Evolutionary conservation across 2,329 filamentous ascomycete species (phyloP).

Genomic region (Penicillium sp.): DNA sequence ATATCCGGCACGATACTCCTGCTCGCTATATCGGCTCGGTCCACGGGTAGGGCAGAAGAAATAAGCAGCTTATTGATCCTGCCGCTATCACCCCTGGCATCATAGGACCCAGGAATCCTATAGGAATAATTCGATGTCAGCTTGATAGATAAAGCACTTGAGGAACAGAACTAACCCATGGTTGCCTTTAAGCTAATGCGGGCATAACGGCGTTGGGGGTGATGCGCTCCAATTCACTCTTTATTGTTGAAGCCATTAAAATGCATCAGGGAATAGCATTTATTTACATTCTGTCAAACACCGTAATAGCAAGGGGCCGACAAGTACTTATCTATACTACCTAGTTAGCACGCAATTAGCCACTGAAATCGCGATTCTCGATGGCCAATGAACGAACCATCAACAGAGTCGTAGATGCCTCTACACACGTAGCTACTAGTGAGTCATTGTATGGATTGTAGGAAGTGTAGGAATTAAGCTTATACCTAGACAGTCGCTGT

Average conservation of each 20-base stretch:
- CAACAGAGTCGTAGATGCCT: slow-evolving; percentile 27
- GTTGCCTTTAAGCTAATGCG: slow-evolving; percentile 46
- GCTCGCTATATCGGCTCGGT: slow-evolving; percentile 48
- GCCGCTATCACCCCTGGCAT: slow-evolving; percentile 46
- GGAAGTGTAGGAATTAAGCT: slow-evolving; percentile 4
- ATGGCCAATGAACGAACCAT: slow-evolving; percentile 16
- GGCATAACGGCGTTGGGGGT: slow-evolving; percentile 51
- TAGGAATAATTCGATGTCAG: neutral
- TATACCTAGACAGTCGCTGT: neutral
- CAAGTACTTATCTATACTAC: slow-evolving; percentile 39
- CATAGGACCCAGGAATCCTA: slow-evolving; percentile 48
- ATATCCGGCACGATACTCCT: slow-evolving; percentile 52
- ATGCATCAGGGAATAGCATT: neutral
- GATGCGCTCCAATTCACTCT: slow-evolving; percentile 50
- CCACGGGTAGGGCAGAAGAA: slow-evolving; percentile 54
- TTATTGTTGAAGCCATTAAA: neutral
- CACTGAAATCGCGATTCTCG: neutral
- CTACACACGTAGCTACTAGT: slow-evolving; percentile 36
- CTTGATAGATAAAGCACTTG: neutral
- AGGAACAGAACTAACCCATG: slow-evolving; percentile 36
- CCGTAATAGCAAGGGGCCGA: slow-evolving; percentile 51
- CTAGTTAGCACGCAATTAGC: slow-evolving; percentile 21
- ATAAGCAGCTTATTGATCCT: slow-evolving; percentile 54
- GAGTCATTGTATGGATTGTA: too few species aligned
- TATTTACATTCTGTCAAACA: slow-evolving; percentile 51